These are phyloP conservation scores for Pythium graminicola DNA, from an alignment of 352 stramenopile species.

Conservation along the genomic window DNA sequence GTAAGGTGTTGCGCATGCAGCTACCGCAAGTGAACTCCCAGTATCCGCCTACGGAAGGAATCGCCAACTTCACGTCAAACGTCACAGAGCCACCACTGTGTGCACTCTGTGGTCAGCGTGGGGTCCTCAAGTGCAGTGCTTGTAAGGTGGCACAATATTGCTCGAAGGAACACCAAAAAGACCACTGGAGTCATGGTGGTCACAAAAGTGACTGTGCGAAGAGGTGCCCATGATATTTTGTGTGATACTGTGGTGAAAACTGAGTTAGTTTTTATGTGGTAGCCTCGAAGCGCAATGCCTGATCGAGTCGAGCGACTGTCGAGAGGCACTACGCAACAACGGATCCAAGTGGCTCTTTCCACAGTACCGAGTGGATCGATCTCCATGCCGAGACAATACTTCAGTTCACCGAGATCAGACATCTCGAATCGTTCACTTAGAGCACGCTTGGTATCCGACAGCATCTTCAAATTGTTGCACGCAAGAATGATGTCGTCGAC, in stretches of 20 bases:
- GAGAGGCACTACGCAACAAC: constrained; percentile 30
- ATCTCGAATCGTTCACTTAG: background rate
- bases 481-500: background rate
- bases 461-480: background rate
- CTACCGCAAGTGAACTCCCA: constrained; percentile 87
- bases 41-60: constrained; percentile 63
- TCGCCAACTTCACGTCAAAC: constrained; percentile 20
- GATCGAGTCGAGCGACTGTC: constrained; percentile 32
- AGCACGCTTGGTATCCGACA: background rate
- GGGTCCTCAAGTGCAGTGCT: constrained; percentile 58
- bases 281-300: constrained; percentile 35
- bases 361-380: constrained; percentile 47
- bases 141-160: constrained; percentile 77
- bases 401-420: background rate
- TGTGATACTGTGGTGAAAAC: constrained; percentile 19
- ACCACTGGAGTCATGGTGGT: constrained; percentile 67
- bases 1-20: constrained; percentile 80
- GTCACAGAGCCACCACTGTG: constrained; percentile 26
- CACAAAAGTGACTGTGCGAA: constrained; percentile 60
- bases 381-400: background rate
- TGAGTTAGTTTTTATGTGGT: constrained; percentile 18
- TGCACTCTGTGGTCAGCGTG: constrained; percentile 54
- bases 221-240: constrained; percentile 30
- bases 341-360: constrained; percentile 77
- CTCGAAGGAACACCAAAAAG: constrained; percentile 67